A percentile compares a stretch with the other conserved stretches of the same genome.
phyloP scores from a whole-genome alignment of 2,329 filamentous ascomycete species.

The Aspergillus awamori region DNA sequence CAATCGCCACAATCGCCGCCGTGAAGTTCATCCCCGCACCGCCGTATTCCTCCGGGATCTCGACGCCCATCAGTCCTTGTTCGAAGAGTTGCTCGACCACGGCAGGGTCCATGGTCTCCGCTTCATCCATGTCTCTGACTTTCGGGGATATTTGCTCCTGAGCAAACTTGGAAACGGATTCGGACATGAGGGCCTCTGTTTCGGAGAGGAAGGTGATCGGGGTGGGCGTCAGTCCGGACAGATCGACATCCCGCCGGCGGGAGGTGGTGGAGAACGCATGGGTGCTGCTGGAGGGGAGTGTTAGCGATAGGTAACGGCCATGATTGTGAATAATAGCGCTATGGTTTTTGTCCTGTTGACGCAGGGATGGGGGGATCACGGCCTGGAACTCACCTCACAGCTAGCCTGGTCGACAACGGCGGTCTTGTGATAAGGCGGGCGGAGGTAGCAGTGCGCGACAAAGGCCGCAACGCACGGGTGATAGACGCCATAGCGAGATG shows the following conservation, averaged over 20 bases:
- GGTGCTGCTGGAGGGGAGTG: conserved; percentile 31
- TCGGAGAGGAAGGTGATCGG: conserved; percentile 93
- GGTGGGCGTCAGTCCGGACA: conserved; percentile 79
- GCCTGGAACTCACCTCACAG: conserved; percentile 41
- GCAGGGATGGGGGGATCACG: not conserved
- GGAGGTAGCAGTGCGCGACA: conserved; percentile 44
- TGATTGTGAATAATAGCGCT: not conserved
- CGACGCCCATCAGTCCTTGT: conserved; percentile 94
- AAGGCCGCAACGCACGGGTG: conserved; percentile 50
- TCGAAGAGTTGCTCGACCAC: conserved; percentile 94
- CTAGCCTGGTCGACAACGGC: conserved; percentile 40
- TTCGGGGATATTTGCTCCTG: conserved; percentile 85
- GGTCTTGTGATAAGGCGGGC: conserved; percentile 44
- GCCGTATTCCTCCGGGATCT: conserved; percentile 96
- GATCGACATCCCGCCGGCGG: conserved; percentile 60
- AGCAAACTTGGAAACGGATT: conserved; percentile 88
- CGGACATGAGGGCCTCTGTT: conserved; percentile 83
- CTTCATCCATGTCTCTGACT: conserved; percentile 96
- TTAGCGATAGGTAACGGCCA: not conserved
- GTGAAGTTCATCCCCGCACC: conserved; percentile 99
- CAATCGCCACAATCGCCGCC: conserved; percentile 90
- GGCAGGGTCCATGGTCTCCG: conserved; percentile 84
- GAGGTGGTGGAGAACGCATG: conserved; percentile 65
- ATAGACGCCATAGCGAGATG: conserved; percentile 51
- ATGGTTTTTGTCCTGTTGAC: not conserved